A percentile compares a stretch with the other conserved stretches of the same genome.
Conservation (phyloP, 306 rosid genomes). For the Mimosa pudica region DNA sequence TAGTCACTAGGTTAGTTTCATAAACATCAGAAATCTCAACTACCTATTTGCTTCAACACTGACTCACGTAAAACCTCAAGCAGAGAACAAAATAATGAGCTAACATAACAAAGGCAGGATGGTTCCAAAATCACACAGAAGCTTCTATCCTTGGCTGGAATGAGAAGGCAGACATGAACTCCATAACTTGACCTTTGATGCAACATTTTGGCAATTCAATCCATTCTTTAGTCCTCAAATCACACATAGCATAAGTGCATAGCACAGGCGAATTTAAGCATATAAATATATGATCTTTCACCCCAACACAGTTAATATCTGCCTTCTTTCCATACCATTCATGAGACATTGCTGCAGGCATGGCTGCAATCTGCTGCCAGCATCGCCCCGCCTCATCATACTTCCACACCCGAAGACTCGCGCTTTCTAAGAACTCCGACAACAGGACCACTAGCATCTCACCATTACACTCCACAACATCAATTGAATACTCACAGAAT, state of each 20-base stretch:
- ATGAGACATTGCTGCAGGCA: slow-evolving; percentile 89
- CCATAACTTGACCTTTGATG: slow-evolving; percentile 65
- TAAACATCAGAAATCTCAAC: slow-evolving; percentile 41
- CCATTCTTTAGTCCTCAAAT: slow-evolving; percentile 70
- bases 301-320: slow-evolving; percentile 88
- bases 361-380: slow-evolving; percentile 82
- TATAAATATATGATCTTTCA: slow-evolving; percentile 65
- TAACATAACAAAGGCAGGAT: slow-evolving; percentile 18
- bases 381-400: slow-evolving; percentile 53
- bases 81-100: neutral
- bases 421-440: slow-evolving; percentile 78
- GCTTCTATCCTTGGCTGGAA: slow-evolving; percentile 96
- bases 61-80: slow-evolving; percentile 18
- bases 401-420: slow-evolving; percentile 83
- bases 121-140: slow-evolving; percentile 36
- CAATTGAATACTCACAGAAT: slow-evolving; percentile 83
- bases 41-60: slow-evolving; percentile 40
- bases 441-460: slow-evolving; percentile 80
- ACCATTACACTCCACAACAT: slow-evolving; percentile 74
- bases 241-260: slow-evolving; percentile 61
- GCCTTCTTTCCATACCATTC: slow-evolving; percentile 91
- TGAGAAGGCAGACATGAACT: slow-evolving; percentile 89
- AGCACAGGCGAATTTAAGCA: slow-evolving; percentile 74
- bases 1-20: slow-evolving; percentile 45
- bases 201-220: slow-evolving; percentile 69